Conservation (phyloP, 2,329 filamentous ascomycete genomes). For the Colletotrichum lentis region DNA sequence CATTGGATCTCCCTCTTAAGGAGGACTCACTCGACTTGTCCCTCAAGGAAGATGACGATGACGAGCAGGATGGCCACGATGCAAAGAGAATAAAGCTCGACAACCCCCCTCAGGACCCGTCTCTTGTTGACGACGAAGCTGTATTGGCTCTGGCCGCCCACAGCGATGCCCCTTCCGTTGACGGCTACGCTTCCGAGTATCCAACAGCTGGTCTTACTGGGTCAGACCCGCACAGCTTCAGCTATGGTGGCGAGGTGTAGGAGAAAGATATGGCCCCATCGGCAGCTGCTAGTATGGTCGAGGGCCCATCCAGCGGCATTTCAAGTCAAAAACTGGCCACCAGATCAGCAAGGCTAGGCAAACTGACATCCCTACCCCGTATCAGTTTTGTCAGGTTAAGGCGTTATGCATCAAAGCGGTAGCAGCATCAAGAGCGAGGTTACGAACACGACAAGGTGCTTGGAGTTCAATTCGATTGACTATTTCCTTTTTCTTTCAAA, state of each 20-base stretch:
- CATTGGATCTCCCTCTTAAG: slow-evolving; percentile 31
- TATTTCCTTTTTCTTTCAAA: neutral
- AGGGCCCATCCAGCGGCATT: neutral
- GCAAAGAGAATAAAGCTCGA: slow-evolving; percentile 42
- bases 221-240: slow-evolving; percentile 46
- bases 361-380: neutral
- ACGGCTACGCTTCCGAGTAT: slow-evolving; percentile 56
- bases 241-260: slow-evolving; percentile 52
- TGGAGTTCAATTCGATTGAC: slow-evolving; percentile 19
- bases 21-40: slow-evolving; percentile 41
- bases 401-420: slow-evolving; percentile 34
- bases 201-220: slow-evolving; percentile 40
- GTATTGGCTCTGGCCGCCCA: slow-evolving; percentile 58
- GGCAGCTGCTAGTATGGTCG: neutral
- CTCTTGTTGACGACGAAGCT: slow-evolving; percentile 58
- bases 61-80: slow-evolving; percentile 37
- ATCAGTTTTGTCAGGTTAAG: slow-evolving; percentile 20
- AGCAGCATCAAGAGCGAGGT: slow-evolving; percentile 29
- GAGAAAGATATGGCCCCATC: neutral
- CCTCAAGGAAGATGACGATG: slow-evolving; percentile 43
- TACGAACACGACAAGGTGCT: slow-evolving; percentile 30
- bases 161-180: slow-evolving; percentile 48
- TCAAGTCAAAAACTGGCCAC: slow-evolving; percentile 39
- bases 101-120: slow-evolving; percentile 48
- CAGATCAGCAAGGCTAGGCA: slow-evolving; percentile 20